Percentiles rank a stretch among this genome's conserved stretches.
These are phyloP conservation scores for Sparassis latifolia DNA, from an alignment of 1,284 basidiomycete species.

Conservation along the genomic window DNA sequence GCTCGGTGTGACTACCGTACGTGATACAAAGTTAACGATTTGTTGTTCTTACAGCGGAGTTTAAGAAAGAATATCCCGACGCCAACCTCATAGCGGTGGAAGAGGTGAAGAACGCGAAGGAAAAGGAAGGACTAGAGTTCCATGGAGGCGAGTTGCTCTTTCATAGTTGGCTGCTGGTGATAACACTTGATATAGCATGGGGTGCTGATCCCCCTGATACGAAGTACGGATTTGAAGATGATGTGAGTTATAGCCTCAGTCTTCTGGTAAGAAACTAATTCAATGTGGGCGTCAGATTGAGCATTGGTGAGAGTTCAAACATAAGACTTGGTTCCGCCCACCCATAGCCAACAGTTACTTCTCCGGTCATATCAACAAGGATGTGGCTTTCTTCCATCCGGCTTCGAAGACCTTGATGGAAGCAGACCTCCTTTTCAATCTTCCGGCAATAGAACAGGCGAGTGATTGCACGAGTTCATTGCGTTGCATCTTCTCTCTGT, in stretches of 20 bases:
- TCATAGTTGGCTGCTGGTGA: neutral
- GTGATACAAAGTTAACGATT: neutral
- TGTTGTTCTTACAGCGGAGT: constrained; percentile 40
- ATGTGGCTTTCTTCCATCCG: constrained; percentile 84
- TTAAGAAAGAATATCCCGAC: constrained; percentile 68
- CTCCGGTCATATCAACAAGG: constrained; percentile 78
- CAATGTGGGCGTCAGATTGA: constrained; percentile 40
- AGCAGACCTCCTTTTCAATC: constrained; percentile 84
- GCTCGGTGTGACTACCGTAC: neutral
- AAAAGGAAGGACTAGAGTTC: constrained; percentile 33
- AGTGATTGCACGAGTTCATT: constrained; percentile 22
- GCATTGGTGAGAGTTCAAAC: constrained; percentile 40
- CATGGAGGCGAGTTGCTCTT: constrained; percentile 47
- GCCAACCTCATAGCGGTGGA: constrained; percentile 71
- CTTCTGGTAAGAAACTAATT: neutral
- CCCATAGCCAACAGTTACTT: constrained; percentile 55
- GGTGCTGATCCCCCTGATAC: constrained; percentile 46
- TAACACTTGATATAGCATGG: constrained; percentile 1
- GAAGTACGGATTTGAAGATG: constrained; percentile 78
- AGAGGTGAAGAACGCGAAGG: constrained; percentile 41
- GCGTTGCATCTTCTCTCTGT: neutral
- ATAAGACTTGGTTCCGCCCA: neutral
- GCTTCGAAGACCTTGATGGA: constrained; percentile 76
- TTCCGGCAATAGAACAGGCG: constrained; percentile 81
- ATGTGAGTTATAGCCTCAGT: constrained; percentile 38